Percentiles rank a stretch among this genome's conserved stretches.
These are phyloP conservation scores for Heliocybe sulcata DNA, from an alignment of 1,284 basidiomycete species.

Conservation along the genomic window DNA sequence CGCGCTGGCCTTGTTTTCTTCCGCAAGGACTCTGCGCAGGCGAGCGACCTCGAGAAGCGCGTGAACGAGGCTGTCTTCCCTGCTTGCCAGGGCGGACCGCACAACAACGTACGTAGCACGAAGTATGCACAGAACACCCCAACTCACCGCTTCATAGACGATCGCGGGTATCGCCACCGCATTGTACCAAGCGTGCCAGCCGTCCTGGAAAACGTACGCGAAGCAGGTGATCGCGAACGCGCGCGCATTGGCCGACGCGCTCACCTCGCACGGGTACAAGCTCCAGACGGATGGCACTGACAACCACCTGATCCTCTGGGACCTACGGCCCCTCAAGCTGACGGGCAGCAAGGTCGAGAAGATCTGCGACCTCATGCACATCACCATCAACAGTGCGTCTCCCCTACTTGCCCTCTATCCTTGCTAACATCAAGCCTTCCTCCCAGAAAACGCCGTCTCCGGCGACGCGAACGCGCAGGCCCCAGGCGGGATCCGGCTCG, in stretches of 20 bases:
- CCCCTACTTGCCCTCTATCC: not conserved
- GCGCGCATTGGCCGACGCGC: slow-evolving; percentile 62
- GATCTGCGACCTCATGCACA: slow-evolving; percentile 94
- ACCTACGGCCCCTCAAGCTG: slow-evolving; percentile 90
- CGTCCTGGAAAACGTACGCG: slow-evolving; percentile 90
- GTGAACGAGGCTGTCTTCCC: slow-evolving; percentile 99
- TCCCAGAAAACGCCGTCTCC: slow-evolving; percentile 89
- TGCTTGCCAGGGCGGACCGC: slow-evolving; percentile 99
- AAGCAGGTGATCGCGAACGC: slow-evolving; percentile 93
- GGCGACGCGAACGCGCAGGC: slow-evolving; percentile 94
- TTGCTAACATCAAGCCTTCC: not conserved
- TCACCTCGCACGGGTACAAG: slow-evolving; percentile 80
- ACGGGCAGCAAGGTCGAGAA: slow-evolving; percentile 99
- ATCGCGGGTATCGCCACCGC: slow-evolving; percentile 95
- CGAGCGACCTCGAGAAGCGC: slow-evolving; percentile 85
- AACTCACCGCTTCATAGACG: slow-evolving; percentile 44
- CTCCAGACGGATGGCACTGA: slow-evolving; percentile 97
- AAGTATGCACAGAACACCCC: slow-evolving; percentile 5
- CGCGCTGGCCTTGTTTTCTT: slow-evolving; percentile 99
- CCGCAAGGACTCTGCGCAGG: slow-evolving; percentile 84
- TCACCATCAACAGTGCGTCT: slow-evolving; percentile 86
- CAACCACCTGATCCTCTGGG: slow-evolving; percentile 98
- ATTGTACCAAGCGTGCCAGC: slow-evolving; percentile 90
- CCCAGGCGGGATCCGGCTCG: slow-evolving; percentile 96
- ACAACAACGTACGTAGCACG: slow-evolving; percentile 83